Percentiles rank a stretch among this genome's conserved stretches.
Evolutionary conservation across 2,329 filamentous ascomycete species (phyloP).

Genomic region (Talaromyces sp.): DNA sequence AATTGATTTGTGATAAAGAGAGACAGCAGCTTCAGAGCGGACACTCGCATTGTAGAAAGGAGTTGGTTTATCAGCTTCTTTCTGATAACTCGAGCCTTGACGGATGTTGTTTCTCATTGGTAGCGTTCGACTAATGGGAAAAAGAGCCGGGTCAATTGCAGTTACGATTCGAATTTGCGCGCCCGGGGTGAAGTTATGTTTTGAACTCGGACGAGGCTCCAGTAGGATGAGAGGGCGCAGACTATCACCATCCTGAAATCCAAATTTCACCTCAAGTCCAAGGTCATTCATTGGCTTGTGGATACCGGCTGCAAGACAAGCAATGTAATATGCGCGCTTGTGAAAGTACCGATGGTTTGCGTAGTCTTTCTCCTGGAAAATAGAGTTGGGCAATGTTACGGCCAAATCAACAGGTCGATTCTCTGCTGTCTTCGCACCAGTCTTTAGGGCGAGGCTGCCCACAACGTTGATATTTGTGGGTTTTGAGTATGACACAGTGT

Average conservation of each 20-base stretch:
- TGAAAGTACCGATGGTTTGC: constrained; percentile 92
- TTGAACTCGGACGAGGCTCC: constrained; percentile 33
- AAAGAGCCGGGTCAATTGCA: constrained; percentile 68
- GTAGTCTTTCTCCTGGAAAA: constrained; percentile 95
- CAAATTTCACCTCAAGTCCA: constrained; percentile 63
- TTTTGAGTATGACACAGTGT: constrained; percentile 76
- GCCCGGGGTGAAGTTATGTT: constrained; percentile 45
- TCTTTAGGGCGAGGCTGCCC: constrained; percentile 81
- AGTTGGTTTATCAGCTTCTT: constrained; percentile 59
- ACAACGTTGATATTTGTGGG: constrained; percentile 82
- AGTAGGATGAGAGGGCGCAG: constrained; percentile 71
- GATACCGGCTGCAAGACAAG: constrained; percentile 74
- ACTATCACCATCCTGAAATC: constrained; percentile 70
- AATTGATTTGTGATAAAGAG: constrained; percentile 74
- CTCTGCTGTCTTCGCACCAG: constrained; percentile 64
- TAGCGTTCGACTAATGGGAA: constrained; percentile 70
- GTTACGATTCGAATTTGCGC: constrained; percentile 76
- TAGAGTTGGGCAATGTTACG: constrained; percentile 74
- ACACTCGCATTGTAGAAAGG: constrained; percentile 89
- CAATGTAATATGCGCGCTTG: constrained; percentile 88
- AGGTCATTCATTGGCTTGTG: constrained; percentile 56
- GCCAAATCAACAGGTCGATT: constrained; percentile 74
- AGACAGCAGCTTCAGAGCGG: constrained; percentile 73
- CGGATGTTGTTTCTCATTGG: constrained; percentile 73
- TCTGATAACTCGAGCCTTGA: constrained; percentile 46